These are phyloP conservation scores for Fomitopsis pulvina DNA, from an alignment of 768 basidiomycete genomes.

Conservation along the genomic window DNA sequence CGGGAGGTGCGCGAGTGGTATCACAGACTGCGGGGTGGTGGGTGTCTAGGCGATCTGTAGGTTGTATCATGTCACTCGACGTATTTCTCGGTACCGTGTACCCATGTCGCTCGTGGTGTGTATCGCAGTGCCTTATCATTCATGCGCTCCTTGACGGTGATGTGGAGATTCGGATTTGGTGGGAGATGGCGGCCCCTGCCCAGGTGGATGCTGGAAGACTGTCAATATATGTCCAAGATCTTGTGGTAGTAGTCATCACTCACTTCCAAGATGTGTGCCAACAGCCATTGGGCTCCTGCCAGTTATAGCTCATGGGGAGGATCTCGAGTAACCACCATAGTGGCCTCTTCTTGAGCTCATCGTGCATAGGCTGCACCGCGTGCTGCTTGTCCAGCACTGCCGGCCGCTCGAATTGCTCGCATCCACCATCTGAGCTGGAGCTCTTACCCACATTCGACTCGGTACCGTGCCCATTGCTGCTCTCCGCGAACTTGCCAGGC, in stretches of 20 bases:
- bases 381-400: slow-evolving; percentile 22
- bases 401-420: not conserved
- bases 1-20: too few relatives aligned
- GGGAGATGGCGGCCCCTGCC: slow-evolving; percentile 51
- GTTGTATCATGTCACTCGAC: not conserved
- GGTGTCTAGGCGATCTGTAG: not conserved
- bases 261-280: slow-evolving; percentile 56
- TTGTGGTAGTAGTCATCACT: slow-evolving; percentile 18
- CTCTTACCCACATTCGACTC: not conserved
- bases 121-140: slow-evolving; percentile 42
- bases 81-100: not conserved
- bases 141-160: slow-evolving; percentile 56
- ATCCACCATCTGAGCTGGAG: not conserved
- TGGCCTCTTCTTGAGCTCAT: slow-evolving; percentile 36
- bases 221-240: not conserved
- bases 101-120: slow-evolving; percentile 49
- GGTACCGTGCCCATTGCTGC: not conserved
- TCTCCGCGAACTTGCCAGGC: not conserved
- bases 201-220: slow-evolving; percentile 37
- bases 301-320: slow-evolving; percentile 44
- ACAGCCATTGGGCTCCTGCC: slow-evolving; percentile 46
- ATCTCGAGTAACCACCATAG: slow-evolving; percentile 75
- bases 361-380: slow-evolving; percentile 47
- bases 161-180: slow-evolving; percentile 50
- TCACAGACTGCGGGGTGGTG: not conserved